Conservation (phyloP, 2,329 filamentous ascomycete species). For the Plectosphaerella cucumerina region DNA sequence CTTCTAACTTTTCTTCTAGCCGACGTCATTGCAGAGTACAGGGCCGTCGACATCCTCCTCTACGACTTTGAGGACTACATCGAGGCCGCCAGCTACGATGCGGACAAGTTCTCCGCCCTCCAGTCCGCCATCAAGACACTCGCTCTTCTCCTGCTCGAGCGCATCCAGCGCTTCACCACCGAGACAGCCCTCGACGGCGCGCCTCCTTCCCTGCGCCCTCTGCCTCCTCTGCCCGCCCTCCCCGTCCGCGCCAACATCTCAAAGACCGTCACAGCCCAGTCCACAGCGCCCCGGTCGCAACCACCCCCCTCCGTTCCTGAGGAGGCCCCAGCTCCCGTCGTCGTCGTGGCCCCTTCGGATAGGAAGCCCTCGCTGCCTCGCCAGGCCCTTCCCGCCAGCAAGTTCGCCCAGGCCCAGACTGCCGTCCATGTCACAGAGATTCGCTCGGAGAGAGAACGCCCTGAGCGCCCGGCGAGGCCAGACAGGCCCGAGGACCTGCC, state of each 20-base stretch:
- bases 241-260: not conserved
- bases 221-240: not conserved
- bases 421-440: too few species aligned
- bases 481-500: too few species aligned
- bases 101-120: conserved; percentile 28
- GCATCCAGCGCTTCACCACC: not conserved
- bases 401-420: not conserved
- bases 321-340: too few species aligned
- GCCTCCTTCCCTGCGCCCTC: not conserved
- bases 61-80: conserved; percentile 41
- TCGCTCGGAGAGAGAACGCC: too few species aligned
- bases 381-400: not conserved
- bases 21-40: not conserved
- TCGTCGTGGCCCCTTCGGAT: too few species aligned
- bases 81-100: conserved; percentile 30
- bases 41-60: conserved; percentile 18
- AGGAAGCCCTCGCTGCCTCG: too few species aligned
- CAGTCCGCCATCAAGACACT: conserved; percentile 34
- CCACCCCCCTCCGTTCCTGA: too few species aligned
- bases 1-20: not conserved
- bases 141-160: conserved; percentile 30
- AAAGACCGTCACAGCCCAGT: not conserved
- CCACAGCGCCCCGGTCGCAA: too few species aligned
- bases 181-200: not conserved
- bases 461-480: too few species aligned